A percentile compares a stretch with the other conserved stretches of the same genome.
Conservation (phyloP, 768 basidiomycete species). For the Mycena alexandri region DNA sequence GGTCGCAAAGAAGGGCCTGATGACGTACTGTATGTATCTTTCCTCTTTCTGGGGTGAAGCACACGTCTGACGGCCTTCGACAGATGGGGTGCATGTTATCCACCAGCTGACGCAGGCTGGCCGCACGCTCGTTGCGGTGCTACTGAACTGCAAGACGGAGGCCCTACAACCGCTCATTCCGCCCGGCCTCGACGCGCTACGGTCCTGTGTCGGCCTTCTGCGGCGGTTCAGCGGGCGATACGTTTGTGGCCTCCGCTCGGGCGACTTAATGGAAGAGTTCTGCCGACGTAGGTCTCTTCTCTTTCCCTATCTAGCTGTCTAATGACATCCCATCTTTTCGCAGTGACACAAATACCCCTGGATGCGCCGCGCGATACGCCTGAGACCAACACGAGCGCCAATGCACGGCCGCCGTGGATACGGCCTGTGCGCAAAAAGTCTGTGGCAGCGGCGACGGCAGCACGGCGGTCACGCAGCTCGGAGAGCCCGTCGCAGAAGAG, state of each 20-base stretch:
- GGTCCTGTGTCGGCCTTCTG: conserved; percentile 90
- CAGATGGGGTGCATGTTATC: conserved; percentile 95
- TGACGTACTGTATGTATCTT: conserved; percentile 89
- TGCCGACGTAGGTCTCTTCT: conserved; percentile 72
- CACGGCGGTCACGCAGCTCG: conserved; percentile 58
- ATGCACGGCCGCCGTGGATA: conserved; percentile 85
- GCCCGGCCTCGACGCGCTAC: conserved; percentile 85
- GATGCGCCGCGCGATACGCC: conserved; percentile 71
- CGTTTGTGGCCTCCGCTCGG: conserved; percentile 90
- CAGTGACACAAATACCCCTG: conserved; percentile 89
- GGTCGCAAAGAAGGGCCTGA: conserved; percentile 87
- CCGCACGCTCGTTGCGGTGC: conserved; percentile 87
- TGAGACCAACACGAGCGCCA: conserved; percentile 55
- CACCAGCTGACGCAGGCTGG: conserved; percentile 96
- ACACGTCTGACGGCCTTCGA: background rate
- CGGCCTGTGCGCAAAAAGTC: conserved; percentile 86
- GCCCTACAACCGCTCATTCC: conserved; percentile 81
- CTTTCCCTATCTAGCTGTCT: background rate
- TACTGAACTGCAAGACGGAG: conserved; percentile 90
- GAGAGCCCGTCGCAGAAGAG: conserved; percentile 63
- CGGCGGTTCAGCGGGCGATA: conserved; percentile 92
- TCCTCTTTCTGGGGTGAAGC: conserved; percentile 12
- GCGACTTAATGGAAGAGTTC: conserved; percentile 95
- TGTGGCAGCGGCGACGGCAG: conserved; percentile 56
- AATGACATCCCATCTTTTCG: conserved; percentile 7